Conservation (phyloP, 2,329 filamentous ascomycete genomes). For the Passalora sequoiae region DNA sequence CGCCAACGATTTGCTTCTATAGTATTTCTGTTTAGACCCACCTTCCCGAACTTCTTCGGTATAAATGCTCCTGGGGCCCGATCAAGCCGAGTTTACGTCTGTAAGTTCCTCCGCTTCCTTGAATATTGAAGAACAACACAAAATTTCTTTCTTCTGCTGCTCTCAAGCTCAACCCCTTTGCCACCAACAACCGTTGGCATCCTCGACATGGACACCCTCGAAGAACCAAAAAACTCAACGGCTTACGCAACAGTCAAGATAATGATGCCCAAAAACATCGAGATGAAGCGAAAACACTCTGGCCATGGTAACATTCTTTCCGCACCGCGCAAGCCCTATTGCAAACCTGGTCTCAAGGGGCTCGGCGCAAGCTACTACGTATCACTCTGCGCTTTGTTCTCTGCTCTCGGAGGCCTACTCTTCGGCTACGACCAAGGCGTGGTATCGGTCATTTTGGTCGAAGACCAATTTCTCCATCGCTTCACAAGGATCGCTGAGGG, state of each 20-base stretch:
- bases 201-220: neutral
- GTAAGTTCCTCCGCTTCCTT: too few species aligned
- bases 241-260: neutral
- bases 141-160: too few species aligned
- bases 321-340: conserved; percentile 24
- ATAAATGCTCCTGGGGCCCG: too few species aligned
- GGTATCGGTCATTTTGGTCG: conserved; percentile 40
- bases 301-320: neutral
- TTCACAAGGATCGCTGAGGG: conserved; percentile 34
- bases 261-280: neutral
- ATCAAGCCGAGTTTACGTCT: too few species aligned
- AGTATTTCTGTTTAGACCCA: too few species aligned
- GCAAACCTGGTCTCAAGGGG: conserved; percentile 37
- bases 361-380: conserved; percentile 48
- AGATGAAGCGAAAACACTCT: neutral
- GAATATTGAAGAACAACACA: too few species aligned
- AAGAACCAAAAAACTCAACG: neutral
- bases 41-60: too few species aligned
- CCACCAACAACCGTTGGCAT: too few species aligned
- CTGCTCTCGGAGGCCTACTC: conserved; percentile 41
- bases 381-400: conserved; percentile 46
- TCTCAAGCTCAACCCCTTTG: too few species aligned
- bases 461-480: conserved; percentile 41
- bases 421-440: conserved; percentile 42
- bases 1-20: neutral